A percentile compares a stretch with the other conserved stretches of the same genome.
Evolutionary conservation across 495 filamentous ascomycete genomes (phyloP).

Genomic region (Aspergillus avenaceus): DNA sequence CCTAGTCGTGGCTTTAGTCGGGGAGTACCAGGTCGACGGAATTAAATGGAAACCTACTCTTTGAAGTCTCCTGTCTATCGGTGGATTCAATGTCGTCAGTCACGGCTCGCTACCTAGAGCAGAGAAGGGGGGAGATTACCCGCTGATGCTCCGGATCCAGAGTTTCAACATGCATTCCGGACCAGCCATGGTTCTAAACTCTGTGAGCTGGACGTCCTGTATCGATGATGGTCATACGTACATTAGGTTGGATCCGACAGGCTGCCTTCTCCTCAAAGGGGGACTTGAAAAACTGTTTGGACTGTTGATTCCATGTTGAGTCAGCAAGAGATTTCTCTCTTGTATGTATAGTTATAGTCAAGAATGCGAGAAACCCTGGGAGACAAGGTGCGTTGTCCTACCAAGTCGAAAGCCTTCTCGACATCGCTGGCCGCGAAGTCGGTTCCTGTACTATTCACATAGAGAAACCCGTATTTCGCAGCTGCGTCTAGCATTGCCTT

Average conservation of each 20-base stretch:
- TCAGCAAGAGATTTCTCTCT: background rate
- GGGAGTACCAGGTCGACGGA: background rate
- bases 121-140: constrained; percentile 38
- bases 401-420: constrained; percentile 70
- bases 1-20: constrained; percentile 28
- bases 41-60: constrained; percentile 52
- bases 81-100: constrained; percentile 8
- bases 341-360: background rate
- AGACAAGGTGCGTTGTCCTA: constrained; percentile 29
- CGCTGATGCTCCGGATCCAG: constrained; percentile 81
- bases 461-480: constrained; percentile 80
- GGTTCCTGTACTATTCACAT: constrained; percentile 65
- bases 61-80: constrained; percentile 82
- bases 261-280: constrained; percentile 66
- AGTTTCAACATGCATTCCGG: constrained; percentile 80
- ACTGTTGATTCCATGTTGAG: constrained; percentile 42
- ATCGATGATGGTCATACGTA: constrained; percentile 19
- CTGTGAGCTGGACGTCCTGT: background rate
- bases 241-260: constrained; percentile 68
- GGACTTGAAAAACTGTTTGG: constrained; percentile 71
- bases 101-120: background rate
- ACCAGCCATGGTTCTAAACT: constrained; percentile 80
- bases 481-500: constrained; percentile 75
- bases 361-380: background rate
- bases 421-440: constrained; percentile 67